phyloP scores from a whole-genome alignment of 2,329 filamentous ascomycete genomes.

The Fusarium burgessii region DNA sequence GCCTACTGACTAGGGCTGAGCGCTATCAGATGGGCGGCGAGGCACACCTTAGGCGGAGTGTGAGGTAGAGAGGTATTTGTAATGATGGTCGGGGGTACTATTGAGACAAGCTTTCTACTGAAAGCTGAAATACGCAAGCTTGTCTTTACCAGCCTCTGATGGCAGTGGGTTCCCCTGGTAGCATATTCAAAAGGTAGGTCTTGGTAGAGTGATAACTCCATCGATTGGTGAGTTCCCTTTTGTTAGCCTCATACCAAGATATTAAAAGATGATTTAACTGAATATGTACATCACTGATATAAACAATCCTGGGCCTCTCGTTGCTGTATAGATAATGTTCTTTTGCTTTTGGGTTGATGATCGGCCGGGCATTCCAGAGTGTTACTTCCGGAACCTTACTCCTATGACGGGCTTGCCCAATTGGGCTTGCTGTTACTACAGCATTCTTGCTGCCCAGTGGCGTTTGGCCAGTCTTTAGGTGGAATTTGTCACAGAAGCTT shows the following conservation, averaged over 20 bases:
- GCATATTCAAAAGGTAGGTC: neutral
- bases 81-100: neutral
- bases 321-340: neutral
- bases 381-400: neutral
- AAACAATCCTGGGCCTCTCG: neutral
- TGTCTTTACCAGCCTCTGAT: neutral
- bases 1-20: constrained; percentile 52
- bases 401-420: neutral
- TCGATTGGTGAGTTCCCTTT: neutral
- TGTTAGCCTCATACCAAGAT: neutral
- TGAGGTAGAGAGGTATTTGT: neutral
- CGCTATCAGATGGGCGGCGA: neutral
- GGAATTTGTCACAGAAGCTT: neutral
- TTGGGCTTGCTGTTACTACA: neutral
- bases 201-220: neutral
- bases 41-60: neutral
- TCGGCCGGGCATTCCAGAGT: constrained; percentile 18
- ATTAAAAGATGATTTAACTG: neutral
- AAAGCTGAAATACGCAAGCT: neutral
- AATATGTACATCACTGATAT: neutral
- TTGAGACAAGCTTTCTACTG: neutral
- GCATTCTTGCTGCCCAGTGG: constrained; percentile 2
- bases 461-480: neutral
- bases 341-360: neutral
- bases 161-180: neutral